Evolutionary conservation across 805 yeast species (phyloP).

Genomic region (Cyberlindnera mycetangii): DNA sequence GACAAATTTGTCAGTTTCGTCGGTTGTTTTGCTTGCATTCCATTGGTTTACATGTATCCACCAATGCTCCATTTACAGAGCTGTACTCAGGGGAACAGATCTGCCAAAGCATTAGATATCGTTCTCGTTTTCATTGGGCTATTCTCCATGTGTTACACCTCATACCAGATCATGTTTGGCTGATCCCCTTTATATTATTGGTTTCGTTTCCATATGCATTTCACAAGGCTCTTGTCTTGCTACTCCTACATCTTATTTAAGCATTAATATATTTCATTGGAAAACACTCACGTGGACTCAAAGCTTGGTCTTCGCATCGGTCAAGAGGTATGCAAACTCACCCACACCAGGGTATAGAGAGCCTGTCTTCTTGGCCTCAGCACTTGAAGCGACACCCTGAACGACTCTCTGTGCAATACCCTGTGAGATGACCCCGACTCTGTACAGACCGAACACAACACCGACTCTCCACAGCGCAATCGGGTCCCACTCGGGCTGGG

Average conservation of each 20-base stretch:
- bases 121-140: constrained; percentile 53
- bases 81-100: constrained; percentile 27
- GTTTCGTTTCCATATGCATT: not conserved
- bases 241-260: not conserved
- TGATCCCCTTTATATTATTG: not conserved
- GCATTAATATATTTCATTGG: not conserved
- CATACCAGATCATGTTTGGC: constrained; percentile 49
- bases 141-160: constrained; percentile 62
- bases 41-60: constrained; percentile 82
- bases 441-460: constrained; percentile 50
- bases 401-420: constrained; percentile 57
- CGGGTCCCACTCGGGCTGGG: constrained; percentile 28
- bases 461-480: constrained; percentile 45
- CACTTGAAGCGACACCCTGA: constrained; percentile 52
- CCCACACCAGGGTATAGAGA: constrained; percentile 30
- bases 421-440: constrained; percentile 56
- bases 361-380: constrained; percentile 43
- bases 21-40: constrained; percentile 84
- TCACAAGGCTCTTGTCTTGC: not conserved
- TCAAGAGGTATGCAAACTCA: constrained; percentile 24
- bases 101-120: constrained; percentile 44
- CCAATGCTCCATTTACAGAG: constrained; percentile 65
- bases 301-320: constrained; percentile 3
- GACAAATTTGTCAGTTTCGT: constrained; percentile 77
- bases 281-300: not conserved